These are phyloP conservation scores for Dendrothele bispora DNA, from an alignment of 768 basidiomycete genomes.

Conservation along the genomic window DNA sequence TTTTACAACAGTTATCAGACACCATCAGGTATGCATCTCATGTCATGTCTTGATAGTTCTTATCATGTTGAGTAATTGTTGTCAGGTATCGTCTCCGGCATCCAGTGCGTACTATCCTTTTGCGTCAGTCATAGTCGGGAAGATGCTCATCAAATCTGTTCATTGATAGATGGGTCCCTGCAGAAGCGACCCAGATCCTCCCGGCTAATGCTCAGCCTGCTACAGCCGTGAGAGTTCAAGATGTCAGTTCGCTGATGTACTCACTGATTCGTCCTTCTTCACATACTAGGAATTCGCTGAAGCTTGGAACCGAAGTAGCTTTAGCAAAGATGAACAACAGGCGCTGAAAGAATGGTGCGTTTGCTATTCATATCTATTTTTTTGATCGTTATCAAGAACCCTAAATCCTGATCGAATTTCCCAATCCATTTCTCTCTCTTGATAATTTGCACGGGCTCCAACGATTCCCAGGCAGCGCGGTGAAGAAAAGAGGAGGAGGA, in stretches of 20 bases:
- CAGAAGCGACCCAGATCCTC: constrained; percentile 43
- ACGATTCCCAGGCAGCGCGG: constrained; percentile 41
- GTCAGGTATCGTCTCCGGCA: constrained; percentile 63
- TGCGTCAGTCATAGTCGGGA: too few species aligned
- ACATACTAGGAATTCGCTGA: constrained; percentile 57
- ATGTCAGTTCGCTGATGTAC: constrained; percentile 5
- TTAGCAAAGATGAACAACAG: constrained; percentile 39
- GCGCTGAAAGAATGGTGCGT: constrained; percentile 48
- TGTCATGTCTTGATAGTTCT: not conserved
- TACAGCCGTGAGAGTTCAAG: constrained; percentile 40
- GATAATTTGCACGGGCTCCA: not conserved
- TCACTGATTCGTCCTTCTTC: constrained; percentile 1
- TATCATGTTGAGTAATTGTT: not conserved
- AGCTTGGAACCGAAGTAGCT: constrained; percentile 49
- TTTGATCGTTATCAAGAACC: not conserved
- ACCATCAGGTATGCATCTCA: constrained; percentile 25
- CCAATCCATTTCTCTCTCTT: not conserved
- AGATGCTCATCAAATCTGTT: too few species aligned
- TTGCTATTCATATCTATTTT: not conserved
- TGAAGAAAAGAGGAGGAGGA: constrained; percentile 43
- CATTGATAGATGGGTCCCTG: too few species aligned
- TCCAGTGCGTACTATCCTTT: constrained; percentile 40
- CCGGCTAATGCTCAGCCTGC: constrained; percentile 64
- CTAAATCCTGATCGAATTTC: not conserved
- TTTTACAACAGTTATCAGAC: constrained; percentile 70